Evolutionary conservation across 2,329 filamentous ascomycete genomes (phyloP).

Genomic region (Polychaeton citri): DNA sequence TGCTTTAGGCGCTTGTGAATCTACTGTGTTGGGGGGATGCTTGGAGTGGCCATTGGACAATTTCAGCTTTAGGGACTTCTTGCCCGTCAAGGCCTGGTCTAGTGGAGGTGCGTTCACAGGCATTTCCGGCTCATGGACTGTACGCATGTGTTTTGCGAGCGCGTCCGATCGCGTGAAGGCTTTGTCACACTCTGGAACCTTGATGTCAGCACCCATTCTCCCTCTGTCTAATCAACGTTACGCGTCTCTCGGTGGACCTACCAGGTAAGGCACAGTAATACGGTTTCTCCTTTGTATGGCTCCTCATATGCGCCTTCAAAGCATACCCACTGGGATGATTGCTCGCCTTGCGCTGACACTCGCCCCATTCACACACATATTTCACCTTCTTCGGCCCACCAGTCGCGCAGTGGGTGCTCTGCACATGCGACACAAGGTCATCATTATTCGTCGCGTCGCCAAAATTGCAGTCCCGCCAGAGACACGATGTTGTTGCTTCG

Average conservation of each 20-base stretch:
- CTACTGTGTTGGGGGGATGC: slow-evolving; percentile 14
- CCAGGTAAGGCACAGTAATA: slow-evolving; percentile 93
- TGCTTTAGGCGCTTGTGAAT: slow-evolving; percentile 4
- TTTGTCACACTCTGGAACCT: slow-evolving; percentile 71
- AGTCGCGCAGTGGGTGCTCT: slow-evolving; percentile 79
- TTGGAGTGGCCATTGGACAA: slow-evolving; percentile 21
- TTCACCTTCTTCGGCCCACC: slow-evolving; percentile 67
- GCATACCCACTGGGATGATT: slow-evolving; percentile 93
- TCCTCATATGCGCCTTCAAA: slow-evolving; percentile 91
- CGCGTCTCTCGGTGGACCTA: slow-evolving; percentile 31
- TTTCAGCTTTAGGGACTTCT: slow-evolving; percentile 31
- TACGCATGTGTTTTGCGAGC: slow-evolving; percentile 95
- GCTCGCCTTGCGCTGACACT: slow-evolving; percentile 76
- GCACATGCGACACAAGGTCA: slow-evolving; percentile 41
- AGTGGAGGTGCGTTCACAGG: slow-evolving; percentile 37
- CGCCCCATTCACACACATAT: slow-evolving; percentile 96
- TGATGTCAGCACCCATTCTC: slow-evolving; percentile 4
- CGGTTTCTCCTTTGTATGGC: slow-evolving; percentile 94
- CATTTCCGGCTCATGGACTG: slow-evolving; percentile 92
- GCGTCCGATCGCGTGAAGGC: slow-evolving; percentile 94
- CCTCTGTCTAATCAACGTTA: neutral
- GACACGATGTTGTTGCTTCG: slow-evolving; percentile 32
- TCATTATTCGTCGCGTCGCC: slow-evolving; percentile 38
- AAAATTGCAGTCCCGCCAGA: slow-evolving; percentile 38
- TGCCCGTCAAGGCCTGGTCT: slow-evolving; percentile 18